Percentiles rank a stretch among this genome's conserved stretches.
Conservation (phyloP, 2,329 filamentous ascomycete genomes). For the Cercospora brassicicola region DNA sequence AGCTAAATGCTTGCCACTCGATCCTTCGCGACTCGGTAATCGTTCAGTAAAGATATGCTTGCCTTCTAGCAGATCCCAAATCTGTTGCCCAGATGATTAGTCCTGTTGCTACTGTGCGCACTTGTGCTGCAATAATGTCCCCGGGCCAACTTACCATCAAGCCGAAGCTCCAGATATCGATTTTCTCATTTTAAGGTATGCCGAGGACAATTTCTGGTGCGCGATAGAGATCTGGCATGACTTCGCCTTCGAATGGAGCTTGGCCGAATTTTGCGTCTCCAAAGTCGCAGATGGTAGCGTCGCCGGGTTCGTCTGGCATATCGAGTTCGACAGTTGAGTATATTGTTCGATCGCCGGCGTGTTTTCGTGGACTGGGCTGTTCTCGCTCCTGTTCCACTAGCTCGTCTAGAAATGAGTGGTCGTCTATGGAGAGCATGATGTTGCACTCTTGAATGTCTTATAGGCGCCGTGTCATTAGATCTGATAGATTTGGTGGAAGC, state of each 20-base stretch:
- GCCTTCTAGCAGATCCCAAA: background rate
- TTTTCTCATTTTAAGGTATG: constrained; percentile 30
- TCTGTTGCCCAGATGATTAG: background rate
- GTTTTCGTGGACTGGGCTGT: background rate
- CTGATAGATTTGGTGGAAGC: background rate
- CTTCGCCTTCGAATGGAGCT: constrained; percentile 16
- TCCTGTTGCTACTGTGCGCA: background rate
- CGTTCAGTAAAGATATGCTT: background rate
- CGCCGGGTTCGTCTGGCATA: background rate
- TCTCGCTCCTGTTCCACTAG: background rate
- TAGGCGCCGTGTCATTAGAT: background rate
- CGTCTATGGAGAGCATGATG: constrained; percentile 7
- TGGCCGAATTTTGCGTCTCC: background rate
- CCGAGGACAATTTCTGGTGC: constrained; percentile 36
- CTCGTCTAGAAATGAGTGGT: background rate
- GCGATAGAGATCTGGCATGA: constrained; percentile 33
- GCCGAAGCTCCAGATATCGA: constrained; percentile 36
- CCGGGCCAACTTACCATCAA: constrained; percentile 17
- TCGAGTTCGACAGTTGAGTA: background rate
- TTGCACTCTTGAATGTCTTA: constrained; percentile 11
- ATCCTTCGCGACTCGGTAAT: background rate
- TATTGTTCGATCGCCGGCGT: background rate
- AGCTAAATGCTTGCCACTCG: constrained; percentile 14
- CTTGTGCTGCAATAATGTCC: background rate
- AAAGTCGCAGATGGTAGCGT: constrained; percentile 1